phyloP scores from a whole-genome alignment of 805 yeast genomes.

The Blastobotrys muscicola region DNA sequence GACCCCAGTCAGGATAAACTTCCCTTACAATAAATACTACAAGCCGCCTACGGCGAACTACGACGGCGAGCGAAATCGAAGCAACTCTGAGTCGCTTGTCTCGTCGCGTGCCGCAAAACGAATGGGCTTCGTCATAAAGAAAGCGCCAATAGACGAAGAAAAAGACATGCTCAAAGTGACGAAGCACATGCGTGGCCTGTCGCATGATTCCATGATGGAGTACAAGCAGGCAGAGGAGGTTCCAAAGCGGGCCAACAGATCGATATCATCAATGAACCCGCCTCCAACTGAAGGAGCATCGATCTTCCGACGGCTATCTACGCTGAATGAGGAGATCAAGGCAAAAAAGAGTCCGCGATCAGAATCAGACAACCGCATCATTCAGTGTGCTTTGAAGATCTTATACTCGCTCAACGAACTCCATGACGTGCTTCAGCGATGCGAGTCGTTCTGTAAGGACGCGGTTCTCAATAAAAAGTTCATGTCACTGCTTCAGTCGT shows the following conservation, averaged over 20 bases:
- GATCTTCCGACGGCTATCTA: slow-evolving; percentile 55
- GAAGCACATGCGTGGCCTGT: slow-evolving; percentile 4
- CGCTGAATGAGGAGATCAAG: slow-evolving; percentile 42
- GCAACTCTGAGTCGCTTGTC: slow-evolving; percentile 35
- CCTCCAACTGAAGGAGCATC: slow-evolving; percentile 27
- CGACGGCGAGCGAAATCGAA: slow-evolving; percentile 21
- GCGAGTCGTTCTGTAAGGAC: slow-evolving; percentile 12
- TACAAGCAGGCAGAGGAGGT: not conserved
- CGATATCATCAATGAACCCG: not conserved
- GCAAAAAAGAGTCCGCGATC: slow-evolving; percentile 16
- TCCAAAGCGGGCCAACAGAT: slow-evolving; percentile 3
- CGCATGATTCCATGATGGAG: slow-evolving; percentile 7
- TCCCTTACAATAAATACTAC: too few relatives aligned
- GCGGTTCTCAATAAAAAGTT: slow-evolving; percentile 8
- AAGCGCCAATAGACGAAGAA: slow-evolving; percentile 5
- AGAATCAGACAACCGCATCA: slow-evolving; percentile 18
- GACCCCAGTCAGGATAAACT: too few relatives aligned
- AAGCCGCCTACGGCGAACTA: too few relatives aligned
- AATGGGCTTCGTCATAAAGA: slow-evolving; percentile 62
- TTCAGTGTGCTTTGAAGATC: slow-evolving; percentile 49
- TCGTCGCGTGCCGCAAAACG: slow-evolving; percentile 62
- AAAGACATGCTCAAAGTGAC: not conserved
- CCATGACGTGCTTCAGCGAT: slow-evolving; percentile 28
- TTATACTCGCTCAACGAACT: slow-evolving; percentile 56
- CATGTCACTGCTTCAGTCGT: slow-evolving; percentile 8